These are phyloP conservation scores for Byssoonygena ceratinophila DNA, from an alignment of 2,329 filamentous ascomycete species.

Conservation along the genomic window DNA sequence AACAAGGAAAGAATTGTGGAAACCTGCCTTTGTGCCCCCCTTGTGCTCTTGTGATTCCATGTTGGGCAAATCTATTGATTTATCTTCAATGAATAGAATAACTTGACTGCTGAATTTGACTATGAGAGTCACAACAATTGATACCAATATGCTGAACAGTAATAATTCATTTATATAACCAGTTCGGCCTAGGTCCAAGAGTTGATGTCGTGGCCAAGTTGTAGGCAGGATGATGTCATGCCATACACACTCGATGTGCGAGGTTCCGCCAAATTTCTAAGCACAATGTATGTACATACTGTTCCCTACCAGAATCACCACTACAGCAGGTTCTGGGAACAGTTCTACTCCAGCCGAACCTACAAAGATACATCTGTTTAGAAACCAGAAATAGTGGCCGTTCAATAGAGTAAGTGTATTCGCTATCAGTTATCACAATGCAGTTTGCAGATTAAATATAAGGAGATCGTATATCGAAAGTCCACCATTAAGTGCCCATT, in stretches of 20 bases:
- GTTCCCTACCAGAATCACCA: too few relatives aligned
- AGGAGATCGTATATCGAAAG: too few relatives aligned
- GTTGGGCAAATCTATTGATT: not conserved
- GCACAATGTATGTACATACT: too few relatives aligned
- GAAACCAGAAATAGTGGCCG: too few relatives aligned
- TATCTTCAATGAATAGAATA: not conserved
- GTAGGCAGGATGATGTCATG: not conserved
- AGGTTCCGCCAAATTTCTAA: too few relatives aligned
- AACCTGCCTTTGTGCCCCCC: not conserved
- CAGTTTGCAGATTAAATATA: too few relatives aligned
- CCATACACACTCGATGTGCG: too few relatives aligned
- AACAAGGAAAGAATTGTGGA: not conserved
- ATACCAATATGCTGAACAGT: not conserved
- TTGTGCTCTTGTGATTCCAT: not conserved
- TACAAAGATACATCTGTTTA: too few relatives aligned
- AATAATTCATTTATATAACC: not conserved
- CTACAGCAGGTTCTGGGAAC: too few relatives aligned
- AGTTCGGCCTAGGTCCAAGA: not conserved
- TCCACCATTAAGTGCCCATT: constrained; percentile 18
- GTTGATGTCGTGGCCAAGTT: not conserved
- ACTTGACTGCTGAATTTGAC: not conserved
- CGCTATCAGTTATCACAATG: not conserved
- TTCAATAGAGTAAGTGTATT: not conserved
- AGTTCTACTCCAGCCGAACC: too few relatives aligned
- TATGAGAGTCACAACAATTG: not conserved